phyloP scores from a whole-genome alignment of 2,329 filamentous ascomycete genomes.

The Venturiaceae sp. region DNA sequence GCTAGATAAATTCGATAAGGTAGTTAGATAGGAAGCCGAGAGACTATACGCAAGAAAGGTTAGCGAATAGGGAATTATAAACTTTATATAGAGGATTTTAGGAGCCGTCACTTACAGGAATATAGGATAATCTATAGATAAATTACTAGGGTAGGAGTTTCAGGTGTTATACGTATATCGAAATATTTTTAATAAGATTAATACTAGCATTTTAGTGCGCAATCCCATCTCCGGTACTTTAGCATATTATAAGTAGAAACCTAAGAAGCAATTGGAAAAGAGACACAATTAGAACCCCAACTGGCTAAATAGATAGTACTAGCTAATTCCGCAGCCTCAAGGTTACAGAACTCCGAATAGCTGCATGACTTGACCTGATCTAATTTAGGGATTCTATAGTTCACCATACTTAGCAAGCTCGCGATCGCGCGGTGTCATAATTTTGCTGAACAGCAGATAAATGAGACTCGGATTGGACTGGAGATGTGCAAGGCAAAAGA shows the following conservation, averaged over 20 bases:
- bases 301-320: slow-evolving; percentile 3
- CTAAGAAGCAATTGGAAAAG: slow-evolving; percentile 4
- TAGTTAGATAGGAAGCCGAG: slow-evolving; percentile 7
- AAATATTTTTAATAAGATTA: slow-evolving; percentile 7
- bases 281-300: slow-evolving; percentile 1
- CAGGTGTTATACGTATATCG: slow-evolving; percentile 3
- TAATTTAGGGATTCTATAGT: slow-evolving; percentile 6
- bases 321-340: slow-evolving; percentile 1
- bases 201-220: slow-evolving; percentile 4
- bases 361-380: slow-evolving; percentile 1
- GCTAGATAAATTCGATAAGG: slow-evolving; percentile 3
- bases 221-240: background rate
- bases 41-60: slow-evolving; percentile 6
- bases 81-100: slow-evolving; percentile 6
- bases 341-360: slow-evolving; percentile 1
- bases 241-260: background rate
- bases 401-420: slow-evolving; percentile 7
- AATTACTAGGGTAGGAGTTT: slow-evolving; percentile 6
- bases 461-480: background rate
- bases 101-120: slow-evolving; percentile 4
- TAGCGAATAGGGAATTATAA: slow-evolving; percentile 6
- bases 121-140: slow-evolving; percentile 6
- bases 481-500: background rate
- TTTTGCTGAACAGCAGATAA: slow-evolving; percentile 3
- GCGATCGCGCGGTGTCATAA: slow-evolving; percentile 8